Percentiles rank a stretch among this genome's conserved stretches.
Conservation (phyloP, 768 basidiomycete genomes). For the Auricularia cornea region DNA sequence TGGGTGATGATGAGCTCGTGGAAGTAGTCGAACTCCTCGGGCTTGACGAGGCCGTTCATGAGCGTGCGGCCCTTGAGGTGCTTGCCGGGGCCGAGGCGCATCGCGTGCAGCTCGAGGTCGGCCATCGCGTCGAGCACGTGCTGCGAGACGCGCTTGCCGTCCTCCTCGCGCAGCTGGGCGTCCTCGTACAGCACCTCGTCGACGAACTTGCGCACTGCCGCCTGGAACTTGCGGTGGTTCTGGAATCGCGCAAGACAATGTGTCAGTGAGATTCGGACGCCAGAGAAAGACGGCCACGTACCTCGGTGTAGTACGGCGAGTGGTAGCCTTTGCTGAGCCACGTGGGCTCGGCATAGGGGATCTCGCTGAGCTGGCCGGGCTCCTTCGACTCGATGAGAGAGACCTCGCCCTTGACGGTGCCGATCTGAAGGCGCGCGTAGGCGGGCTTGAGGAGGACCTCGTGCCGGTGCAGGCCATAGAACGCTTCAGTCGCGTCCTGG, state of each 20-base stretch:
- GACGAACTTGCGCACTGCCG: constrained; percentile 54
- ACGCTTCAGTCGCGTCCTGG: constrained; percentile 78
- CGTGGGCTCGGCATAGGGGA: constrained; percentile 85
- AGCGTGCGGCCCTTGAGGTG: constrained; percentile 74
- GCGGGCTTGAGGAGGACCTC: constrained; percentile 75
- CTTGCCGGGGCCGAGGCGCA: constrained; percentile 87
- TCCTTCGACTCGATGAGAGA: constrained; percentile 40
- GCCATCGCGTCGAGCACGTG: constrained; percentile 76
- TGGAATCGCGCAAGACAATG: constrained; percentile 26
- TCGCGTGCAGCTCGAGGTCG: constrained; percentile 73
- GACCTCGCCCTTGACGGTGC: constrained; percentile 57
- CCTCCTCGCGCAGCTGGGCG: constrained; percentile 59
- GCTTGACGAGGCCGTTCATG: constrained; percentile 65
- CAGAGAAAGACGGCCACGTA: constrained; percentile 22
- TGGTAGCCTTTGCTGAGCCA: constrained; percentile 69
- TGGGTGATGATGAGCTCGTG: constrained; percentile 79
- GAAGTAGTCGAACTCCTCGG: constrained; percentile 82
- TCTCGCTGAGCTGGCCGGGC: constrained; percentile 54
- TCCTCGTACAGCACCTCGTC: constrained; percentile 53
- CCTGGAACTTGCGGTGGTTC: constrained; percentile 56
- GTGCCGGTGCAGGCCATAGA: constrained; percentile 81
- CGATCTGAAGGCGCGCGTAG: constrained; percentile 65
- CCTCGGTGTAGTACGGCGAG: constrained; percentile 67
- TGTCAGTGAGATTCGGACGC: constrained; percentile 11
- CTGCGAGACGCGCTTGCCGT: constrained; percentile 83